These are phyloP conservation scores for Strigomonas galati DNA, from an alignment of 208 protist genomes.

Conservation along the genomic window DNA sequence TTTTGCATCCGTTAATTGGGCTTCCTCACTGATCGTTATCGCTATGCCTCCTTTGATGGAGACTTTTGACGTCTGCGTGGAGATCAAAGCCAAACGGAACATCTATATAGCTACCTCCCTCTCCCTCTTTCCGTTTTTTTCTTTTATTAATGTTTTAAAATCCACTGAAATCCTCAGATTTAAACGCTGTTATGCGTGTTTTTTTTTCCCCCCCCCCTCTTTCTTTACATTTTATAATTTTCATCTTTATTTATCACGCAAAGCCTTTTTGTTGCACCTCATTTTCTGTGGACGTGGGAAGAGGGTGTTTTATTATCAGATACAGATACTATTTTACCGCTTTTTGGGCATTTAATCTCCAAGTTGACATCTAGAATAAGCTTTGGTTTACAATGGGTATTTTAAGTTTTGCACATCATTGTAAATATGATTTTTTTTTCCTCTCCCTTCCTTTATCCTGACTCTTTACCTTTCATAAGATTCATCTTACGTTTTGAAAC, in stretches of 20 bases:
- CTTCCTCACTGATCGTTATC: neutral
- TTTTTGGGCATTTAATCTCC: neutral
- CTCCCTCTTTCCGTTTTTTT: neutral
- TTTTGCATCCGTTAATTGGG: neutral
- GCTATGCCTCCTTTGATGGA: slow-evolving; percentile 4
- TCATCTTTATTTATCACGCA: too few relatives aligned
- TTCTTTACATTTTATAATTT: too few relatives aligned
- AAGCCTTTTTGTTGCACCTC: too few relatives aligned
- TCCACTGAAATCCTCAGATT: neutral
- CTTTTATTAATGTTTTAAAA: slow-evolving; percentile 2
- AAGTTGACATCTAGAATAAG: neutral
- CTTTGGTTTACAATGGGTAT: too few relatives aligned
- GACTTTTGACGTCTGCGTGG: neutral
- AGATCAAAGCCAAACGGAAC: neutral
- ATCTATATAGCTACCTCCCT: neutral
- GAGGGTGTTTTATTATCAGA: too few relatives aligned
- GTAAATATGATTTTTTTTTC: too few relatives aligned
- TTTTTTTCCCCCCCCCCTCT: slow-evolving; percentile 8
- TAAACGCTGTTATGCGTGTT: neutral
- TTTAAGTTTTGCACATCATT: too few relatives aligned
- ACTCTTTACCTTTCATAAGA: too few relatives aligned
- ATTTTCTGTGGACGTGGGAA: too few relatives aligned
- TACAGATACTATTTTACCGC: neutral
- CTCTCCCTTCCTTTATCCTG: too few relatives aligned
- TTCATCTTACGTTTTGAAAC: too few relatives aligned